A percentile compares a stretch with the other conserved stretches of the same genome.
Conservation (phyloP, 176 grass and related monocot species). For the Coix lacrymajobi region DNA sequence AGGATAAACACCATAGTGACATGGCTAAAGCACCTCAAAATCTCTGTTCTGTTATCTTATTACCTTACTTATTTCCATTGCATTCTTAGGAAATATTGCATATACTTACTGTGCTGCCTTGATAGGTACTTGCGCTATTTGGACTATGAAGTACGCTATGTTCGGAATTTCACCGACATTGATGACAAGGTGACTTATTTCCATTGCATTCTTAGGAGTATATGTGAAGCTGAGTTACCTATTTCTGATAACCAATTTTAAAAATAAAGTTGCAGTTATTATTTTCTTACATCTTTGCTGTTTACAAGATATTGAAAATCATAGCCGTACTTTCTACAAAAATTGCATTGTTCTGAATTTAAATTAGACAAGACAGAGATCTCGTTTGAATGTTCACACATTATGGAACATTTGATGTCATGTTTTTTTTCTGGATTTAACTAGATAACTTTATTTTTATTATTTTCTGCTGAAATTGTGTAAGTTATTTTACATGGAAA, state of each 20-base stretch:
- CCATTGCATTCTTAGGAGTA: not conserved
- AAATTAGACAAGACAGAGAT: not conserved
- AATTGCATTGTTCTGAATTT: not conserved
- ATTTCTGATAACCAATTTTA: not conserved
- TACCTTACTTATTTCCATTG: not conserved
- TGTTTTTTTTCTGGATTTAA: conserved; percentile 10
- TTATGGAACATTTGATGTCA: not conserved
- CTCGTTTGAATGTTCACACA: not conserved
- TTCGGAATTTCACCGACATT: conserved; percentile 96
- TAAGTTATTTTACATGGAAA: conserved; percentile 15
- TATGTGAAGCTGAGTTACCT: not conserved
- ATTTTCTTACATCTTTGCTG: not conserved
- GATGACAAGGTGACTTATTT: conserved; percentile 79
- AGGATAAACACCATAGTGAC: not conserved
- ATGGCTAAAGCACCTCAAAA: not conserved
- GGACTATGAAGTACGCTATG: conserved; percentile 78
- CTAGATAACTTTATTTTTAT: not conserved
- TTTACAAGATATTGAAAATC: not conserved
- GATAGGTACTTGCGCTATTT: conserved; percentile 73
- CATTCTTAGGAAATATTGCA: not conserved
- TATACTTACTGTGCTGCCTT: not conserved
- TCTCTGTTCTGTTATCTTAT: not conserved
- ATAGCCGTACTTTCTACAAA: not conserved
- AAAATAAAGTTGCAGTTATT: not conserved
- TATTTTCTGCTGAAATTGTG: conserved; percentile 17